phyloP scores from a whole-genome alignment of 2,329 filamentous ascomycete species.

The Xylariaceae sp. region DNA sequence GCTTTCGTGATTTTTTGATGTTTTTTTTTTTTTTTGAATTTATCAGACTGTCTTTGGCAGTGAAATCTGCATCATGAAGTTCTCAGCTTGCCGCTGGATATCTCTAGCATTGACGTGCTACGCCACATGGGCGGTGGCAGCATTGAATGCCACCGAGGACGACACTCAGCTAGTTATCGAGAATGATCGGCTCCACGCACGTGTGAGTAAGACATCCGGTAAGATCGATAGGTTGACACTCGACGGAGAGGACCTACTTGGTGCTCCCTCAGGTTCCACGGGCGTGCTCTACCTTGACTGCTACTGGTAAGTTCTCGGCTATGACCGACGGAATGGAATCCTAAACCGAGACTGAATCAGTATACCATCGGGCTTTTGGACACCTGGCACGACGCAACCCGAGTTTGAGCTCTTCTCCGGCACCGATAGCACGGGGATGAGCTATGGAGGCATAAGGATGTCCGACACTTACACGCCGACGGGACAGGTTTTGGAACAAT shows the following conservation, averaged over 20 bases:
- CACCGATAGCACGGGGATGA: slow-evolving; percentile 43
- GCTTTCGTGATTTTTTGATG: neutral
- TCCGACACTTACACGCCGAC: slow-evolving; percentile 53
- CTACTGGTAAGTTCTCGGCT: slow-evolving; percentile 41
- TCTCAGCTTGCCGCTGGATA: neutral
- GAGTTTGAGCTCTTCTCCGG: slow-evolving; percentile 48
- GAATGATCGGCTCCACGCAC: slow-evolving; percentile 37
- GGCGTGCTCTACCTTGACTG: slow-evolving; percentile 59
- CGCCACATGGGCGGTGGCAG: slow-evolving; percentile 15
- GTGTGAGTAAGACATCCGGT: slow-evolving; percentile 36
- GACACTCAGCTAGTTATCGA: slow-evolving; percentile 33
- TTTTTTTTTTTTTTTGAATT: neutral
- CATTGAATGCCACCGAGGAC: slow-evolving; percentile 34
- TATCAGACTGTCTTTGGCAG: neutral
- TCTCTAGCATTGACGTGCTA: slow-evolving; percentile 15
- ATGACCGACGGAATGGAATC: slow-evolving; percentile 10
- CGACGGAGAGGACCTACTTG: slow-evolving; percentile 46
- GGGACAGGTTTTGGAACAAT: slow-evolving; percentile 56
- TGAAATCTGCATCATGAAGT: neutral
- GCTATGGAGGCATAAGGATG: slow-evolving; percentile 56
- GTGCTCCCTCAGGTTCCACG: slow-evolving; percentile 38
- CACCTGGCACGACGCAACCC: slow-evolving; percentile 46
- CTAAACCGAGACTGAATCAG: slow-evolving; percentile 18
- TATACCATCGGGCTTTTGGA: slow-evolving; percentile 54
- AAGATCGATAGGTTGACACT: slow-evolving; percentile 34